phyloP scores from a whole-genome alignment of 768 basidiomycete genomes.

The Amyloporia xantha region DNA sequence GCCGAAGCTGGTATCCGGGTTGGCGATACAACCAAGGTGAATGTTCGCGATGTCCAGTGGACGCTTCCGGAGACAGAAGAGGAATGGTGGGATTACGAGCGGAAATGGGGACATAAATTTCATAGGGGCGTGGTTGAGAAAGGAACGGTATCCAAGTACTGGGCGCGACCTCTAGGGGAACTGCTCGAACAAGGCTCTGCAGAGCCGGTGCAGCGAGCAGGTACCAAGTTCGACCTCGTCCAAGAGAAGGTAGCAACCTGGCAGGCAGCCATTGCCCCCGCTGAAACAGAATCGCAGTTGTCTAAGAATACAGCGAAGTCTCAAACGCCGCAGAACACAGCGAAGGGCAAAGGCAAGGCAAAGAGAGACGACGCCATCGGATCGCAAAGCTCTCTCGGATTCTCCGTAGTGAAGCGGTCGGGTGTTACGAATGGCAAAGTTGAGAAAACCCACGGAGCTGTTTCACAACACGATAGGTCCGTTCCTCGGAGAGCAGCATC shows the following conservation, averaged over 20 bases:
- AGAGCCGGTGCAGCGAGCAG: neutral
- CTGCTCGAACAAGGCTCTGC: neutral
- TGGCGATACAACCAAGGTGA: slow-evolving; percentile 19
- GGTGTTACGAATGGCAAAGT: slow-evolving; percentile 3
- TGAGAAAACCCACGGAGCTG: too few relatives aligned
- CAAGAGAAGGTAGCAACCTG: slow-evolving; percentile 31
- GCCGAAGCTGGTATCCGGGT: slow-evolving; percentile 15
- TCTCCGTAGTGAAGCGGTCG: slow-evolving; percentile 36
- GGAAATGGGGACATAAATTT: slow-evolving; percentile 21
- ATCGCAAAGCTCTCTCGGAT: slow-evolving; percentile 30
- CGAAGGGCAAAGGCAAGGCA: slow-evolving; percentile 10
- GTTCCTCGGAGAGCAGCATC: too few relatives aligned
- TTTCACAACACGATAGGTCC: too few relatives aligned
- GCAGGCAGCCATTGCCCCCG: slow-evolving; percentile 24
- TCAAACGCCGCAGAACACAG: neutral
- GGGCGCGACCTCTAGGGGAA: slow-evolving; percentile 5
- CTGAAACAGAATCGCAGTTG: neutral
- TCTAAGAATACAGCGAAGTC: neutral
- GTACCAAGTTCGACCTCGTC: slow-evolving; percentile 22
- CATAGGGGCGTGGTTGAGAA: neutral
- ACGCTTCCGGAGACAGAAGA: slow-evolving; percentile 41
- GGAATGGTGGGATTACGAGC: slow-evolving; percentile 44
- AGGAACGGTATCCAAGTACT: slow-evolving; percentile 16
- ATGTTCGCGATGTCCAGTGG: slow-evolving; percentile 22
- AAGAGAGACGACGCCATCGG: neutral